phyloP scores from a whole-genome alignment of 345 rosid genomes.

The Turritis glabra region DNA sequence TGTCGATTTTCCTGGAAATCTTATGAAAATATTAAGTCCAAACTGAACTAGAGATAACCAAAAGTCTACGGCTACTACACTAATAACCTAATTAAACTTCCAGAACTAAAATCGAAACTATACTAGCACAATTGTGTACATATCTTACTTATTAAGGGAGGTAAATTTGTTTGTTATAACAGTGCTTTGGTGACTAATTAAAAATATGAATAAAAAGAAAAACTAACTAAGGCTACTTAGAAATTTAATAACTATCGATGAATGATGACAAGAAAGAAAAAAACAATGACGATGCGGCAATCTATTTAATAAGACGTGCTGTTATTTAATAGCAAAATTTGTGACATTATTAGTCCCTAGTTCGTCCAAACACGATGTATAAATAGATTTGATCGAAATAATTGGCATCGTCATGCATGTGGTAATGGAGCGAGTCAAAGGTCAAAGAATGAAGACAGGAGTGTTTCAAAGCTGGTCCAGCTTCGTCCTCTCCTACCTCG shows the following conservation, averaged over 20 bases:
- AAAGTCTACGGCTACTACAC: no score
- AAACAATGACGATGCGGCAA: not conserved
- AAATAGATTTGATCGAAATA: constrained; percentile 19
- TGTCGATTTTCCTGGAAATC: no score
- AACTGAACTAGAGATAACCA: no score
- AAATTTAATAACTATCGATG: not conserved
- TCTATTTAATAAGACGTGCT: constrained; percentile 8
- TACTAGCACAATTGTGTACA: no score
- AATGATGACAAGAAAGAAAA: not conserved
- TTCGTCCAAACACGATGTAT: not conserved
- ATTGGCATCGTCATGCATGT: constrained; percentile 30
- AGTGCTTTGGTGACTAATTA: no score
- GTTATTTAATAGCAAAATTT: not conserved
- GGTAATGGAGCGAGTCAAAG: constrained; percentile 34
- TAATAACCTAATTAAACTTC: no score
- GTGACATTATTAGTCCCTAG: constrained; percentile 16
- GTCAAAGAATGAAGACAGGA: constrained; percentile 32
- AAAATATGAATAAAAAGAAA: not conserved
- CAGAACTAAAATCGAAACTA: no score
- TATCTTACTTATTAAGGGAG: no score
- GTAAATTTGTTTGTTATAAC: no score
- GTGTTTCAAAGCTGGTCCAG: constrained; percentile 35
- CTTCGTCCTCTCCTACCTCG: constrained; percentile 21
- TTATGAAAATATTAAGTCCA: no score
- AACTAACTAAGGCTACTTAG: not conserved